phyloP scores from a whole-genome alignment of 305 asterid species.

The Fraxinus angustifolia region DNA sequence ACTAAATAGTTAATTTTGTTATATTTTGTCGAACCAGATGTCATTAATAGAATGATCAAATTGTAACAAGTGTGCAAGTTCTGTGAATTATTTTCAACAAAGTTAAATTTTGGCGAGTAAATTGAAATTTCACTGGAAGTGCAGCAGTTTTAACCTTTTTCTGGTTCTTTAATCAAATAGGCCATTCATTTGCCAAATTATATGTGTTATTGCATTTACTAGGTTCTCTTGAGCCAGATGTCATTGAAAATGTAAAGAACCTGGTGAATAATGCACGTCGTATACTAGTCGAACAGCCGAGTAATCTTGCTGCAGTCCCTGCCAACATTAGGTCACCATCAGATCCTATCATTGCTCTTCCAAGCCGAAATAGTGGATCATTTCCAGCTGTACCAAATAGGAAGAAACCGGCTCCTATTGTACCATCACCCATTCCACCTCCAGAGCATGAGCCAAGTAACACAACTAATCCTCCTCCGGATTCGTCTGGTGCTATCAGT shows the following conservation, averaged over 20 bases:
- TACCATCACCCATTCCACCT: constrained; percentile 21
- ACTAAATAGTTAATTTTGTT: neutral
- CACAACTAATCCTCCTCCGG: constrained; percentile 13
- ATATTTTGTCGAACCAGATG: neutral
- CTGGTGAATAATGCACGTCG: constrained; percentile 48
- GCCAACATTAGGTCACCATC: constrained; percentile 27
- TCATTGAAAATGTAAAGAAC: constrained; percentile 24
- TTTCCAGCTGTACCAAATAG: constrained; percentile 54
- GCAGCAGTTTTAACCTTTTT: neutral
- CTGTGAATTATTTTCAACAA: neutral
- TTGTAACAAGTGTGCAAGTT: neutral
- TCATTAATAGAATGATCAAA: neutral
- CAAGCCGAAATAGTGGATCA: constrained; percentile 74
- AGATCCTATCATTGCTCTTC: constrained; percentile 35
- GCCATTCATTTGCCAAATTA: neutral
- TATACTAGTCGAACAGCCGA: constrained; percentile 49
- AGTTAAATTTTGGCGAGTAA: neutral
- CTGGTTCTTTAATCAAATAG: neutral
- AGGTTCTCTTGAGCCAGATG: constrained; percentile 47
- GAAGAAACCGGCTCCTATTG: constrained; percentile 32
- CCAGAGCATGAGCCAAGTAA: constrained; percentile 25
- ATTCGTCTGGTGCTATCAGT: neutral
- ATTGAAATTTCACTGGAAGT: neutral
- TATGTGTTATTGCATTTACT: neutral
- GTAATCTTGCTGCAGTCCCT: constrained; percentile 55